Evolutionary conservation across 192 early-diverging fungal species (phyloP).

Genomic region (Thoreauomyces humboldtii): DNA sequence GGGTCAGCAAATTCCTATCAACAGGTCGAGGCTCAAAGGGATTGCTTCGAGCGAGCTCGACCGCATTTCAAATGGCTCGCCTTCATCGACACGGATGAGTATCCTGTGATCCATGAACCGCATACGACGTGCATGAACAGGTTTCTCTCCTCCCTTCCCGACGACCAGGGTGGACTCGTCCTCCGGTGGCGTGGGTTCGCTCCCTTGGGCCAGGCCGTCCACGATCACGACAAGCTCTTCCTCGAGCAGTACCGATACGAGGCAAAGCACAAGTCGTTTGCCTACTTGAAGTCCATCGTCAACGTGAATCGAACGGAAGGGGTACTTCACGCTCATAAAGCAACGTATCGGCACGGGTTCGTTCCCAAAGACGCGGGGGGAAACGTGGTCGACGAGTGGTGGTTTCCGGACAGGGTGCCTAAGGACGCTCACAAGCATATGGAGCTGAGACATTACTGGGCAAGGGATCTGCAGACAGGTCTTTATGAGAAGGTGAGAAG

Average conservation of each 20-base stretch:
- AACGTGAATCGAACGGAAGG: background rate
- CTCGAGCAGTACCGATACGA: slow-evolving; percentile 1
- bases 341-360: background rate
- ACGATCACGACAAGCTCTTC: background rate
- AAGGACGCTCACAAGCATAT: background rate
- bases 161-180: background rate
- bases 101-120: slow-evolving; percentile 2
- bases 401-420: background rate
- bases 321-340: background rate
- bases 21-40: background rate
- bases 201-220: background rate
- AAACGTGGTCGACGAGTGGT: background rate
- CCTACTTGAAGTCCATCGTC: slow-evolving; percentile 5
- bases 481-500: no score
- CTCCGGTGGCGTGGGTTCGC: slow-evolving; percentile 5
- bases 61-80: background rate
- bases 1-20: background rate
- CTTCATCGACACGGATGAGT: slow-evolving; percentile 5
- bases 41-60: background rate
- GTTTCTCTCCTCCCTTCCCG: background rate
- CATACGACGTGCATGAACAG: background rate
- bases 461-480: background rate
- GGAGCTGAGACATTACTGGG: slow-evolving; percentile 5
- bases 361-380: background rate
- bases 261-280: background rate